Percentiles rank a stretch among this genome's conserved stretches.
These are phyloP conservation scores for Pyronema omphalodes DNA, from an alignment of 495 filamentous ascomycete genomes.

Conservation along the genomic window DNA sequence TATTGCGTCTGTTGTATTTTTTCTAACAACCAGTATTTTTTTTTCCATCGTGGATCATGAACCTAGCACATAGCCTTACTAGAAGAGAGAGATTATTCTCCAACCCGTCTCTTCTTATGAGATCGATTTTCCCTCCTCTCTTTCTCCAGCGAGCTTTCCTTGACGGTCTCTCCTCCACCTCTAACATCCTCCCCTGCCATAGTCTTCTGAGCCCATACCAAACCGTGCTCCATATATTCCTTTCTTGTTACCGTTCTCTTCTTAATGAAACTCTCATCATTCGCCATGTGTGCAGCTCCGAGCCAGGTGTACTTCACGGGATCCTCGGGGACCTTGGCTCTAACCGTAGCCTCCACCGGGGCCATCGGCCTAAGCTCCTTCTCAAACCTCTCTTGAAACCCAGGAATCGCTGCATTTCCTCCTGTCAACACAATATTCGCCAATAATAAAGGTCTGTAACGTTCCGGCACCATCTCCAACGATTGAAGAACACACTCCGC, in stretches of 20 bases:
- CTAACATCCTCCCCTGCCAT: constrained; percentile 34
- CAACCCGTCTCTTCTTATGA: constrained; percentile 19
- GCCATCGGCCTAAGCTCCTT: constrained; percentile 55
- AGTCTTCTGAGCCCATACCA: constrained; percentile 54
- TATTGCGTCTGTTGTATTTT: no score
- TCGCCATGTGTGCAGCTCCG: constrained; percentile 60
- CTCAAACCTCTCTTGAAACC: constrained; percentile 69
- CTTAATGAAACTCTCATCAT: constrained; percentile 41
- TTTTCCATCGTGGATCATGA: no score
- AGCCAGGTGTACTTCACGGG: constrained; percentile 70
- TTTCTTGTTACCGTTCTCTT: constrained; percentile 56
- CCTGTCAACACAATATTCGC: constrained; percentile 81
- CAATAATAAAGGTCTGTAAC: constrained; percentile 57
- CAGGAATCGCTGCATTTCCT: constrained; percentile 60
- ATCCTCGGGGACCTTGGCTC: constrained; percentile 50
- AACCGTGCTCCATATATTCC: constrained; percentile 80
- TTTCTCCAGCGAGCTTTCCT: constrained; percentile 6
- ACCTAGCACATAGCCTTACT: no score
- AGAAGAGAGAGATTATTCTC: neutral
- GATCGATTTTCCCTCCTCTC: constrained; percentile 13
- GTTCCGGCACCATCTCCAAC: constrained; percentile 54
- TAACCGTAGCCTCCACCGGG: constrained; percentile 57
- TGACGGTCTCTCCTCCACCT: constrained; percentile 6
- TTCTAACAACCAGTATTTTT: no score
- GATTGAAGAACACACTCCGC: constrained; percentile 66